Evolutionary conservation across 2,329 filamentous ascomycete species (phyloP), one percentile per base, ranked within the genome.

Genomic region (Phaeosphaeria sp.): DNA sequence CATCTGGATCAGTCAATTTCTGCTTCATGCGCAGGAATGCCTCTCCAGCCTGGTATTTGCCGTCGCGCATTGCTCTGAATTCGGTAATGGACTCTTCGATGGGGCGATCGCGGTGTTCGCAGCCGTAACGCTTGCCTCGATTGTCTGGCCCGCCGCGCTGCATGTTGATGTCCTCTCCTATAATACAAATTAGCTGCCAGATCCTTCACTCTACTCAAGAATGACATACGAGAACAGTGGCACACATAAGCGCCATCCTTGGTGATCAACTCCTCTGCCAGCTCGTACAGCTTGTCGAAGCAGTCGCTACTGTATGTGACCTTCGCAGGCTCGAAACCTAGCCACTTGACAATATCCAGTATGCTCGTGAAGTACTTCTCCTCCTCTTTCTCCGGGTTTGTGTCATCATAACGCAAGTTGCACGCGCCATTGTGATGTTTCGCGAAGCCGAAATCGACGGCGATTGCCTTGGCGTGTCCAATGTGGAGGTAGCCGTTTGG

Each of bases 371-470:
- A 96, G 78, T 93, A 98, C 57, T 89, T 85, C 78, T 96, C 91
- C 75, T 97, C 91, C 77, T 98, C 95, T 47, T 91, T 91, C 64
- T 93, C 92, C 1, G 95, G 95, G 76, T 98, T 98, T 15, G 95
- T 98, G 71, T 98, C 95, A 75, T 98, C 95, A 76, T 91, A 97
- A 69, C 94, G 85, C 60, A 93, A 79, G 71, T 90, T 89, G 77
- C 87, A 90, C 60, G 89, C 82, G 57, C 94, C 94, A 36, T 90
- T 90, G 74, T 96, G 91, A 72, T 89, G 88, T 72, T 86, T 87
- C 15, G 95, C 94, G 75, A 97, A 98, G 6, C 94, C 94, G 79
- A 98, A 98, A 79, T 98, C 97, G 77, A 98, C 88, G 0, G 92
- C 90, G 76, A 98, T 97, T 21, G 95, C 94, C 81, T 98, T 98